Evolutionary conservation across 495 filamentous ascomycete species (phyloP).

Genomic region (Xylaria castorea): DNA sequence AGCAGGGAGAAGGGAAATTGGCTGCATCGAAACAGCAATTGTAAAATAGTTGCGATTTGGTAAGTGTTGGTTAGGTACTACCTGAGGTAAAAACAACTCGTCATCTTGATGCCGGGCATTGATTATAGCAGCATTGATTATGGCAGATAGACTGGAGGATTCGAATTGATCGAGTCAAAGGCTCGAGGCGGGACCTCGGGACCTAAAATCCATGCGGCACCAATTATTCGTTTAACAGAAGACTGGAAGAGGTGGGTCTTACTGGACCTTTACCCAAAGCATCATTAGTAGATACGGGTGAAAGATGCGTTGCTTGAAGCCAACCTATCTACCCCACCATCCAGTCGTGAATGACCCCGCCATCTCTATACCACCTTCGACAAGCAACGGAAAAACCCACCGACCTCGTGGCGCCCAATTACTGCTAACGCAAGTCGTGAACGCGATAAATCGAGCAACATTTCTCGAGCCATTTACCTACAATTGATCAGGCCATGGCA

Average conservation of each 20-base stretch:
- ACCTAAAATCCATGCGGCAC: neutral
- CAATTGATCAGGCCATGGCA: constrained; percentile 43
- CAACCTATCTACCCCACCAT: constrained; percentile 29
- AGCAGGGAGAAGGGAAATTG: neutral
- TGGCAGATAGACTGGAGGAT: neutral
- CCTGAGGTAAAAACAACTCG: neutral
- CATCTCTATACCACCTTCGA: constrained; percentile 14
- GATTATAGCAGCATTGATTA: too few relatives aligned
- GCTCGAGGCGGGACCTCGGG: neutral
- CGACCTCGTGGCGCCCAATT: constrained; percentile 6
- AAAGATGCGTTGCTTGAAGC: neutral
- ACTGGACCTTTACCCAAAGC: neutral
- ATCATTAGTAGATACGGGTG: too few relatives aligned
- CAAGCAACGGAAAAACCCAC: constrained; percentile 21
- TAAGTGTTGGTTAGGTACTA: neutral
- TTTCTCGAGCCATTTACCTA: neutral
- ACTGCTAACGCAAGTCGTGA: constrained; percentile 12
- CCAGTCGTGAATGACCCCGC: constrained; percentile 27
- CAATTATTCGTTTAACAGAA: neutral
- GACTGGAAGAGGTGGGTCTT: neutral
- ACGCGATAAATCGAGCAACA: neutral
- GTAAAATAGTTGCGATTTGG: neutral
- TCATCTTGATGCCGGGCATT: neutral
- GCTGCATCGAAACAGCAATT: neutral
- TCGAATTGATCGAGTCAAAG: neutral